phyloP scores from a whole-genome alignment of 768 basidiomycete genomes.

The Hygrocybe coccinea region DNA sequence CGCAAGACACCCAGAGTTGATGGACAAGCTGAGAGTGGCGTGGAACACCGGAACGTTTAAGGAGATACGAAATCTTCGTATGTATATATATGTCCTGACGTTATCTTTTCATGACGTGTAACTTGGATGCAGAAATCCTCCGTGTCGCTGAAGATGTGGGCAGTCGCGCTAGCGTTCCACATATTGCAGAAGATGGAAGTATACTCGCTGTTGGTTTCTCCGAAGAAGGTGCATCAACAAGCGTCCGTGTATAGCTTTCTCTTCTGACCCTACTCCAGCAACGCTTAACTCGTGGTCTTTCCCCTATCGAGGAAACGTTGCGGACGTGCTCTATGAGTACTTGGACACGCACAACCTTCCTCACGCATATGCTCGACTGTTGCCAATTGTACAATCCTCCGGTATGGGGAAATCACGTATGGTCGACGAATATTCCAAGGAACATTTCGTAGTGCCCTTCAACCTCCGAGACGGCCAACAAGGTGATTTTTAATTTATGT shows the following conservation, averaged over 20 bases:
- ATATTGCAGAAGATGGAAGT: neutral
- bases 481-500: neutral
- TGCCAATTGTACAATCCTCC: conserved; percentile 8
- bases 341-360: neutral
- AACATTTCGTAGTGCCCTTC: conserved; percentile 4
- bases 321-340: neutral
- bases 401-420: conserved; percentile 6
- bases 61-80: conserved; percentile 1
- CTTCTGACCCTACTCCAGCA: neutral
- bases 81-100: neutral
- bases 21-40: neutral
- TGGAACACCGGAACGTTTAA: neutral
- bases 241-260: neutral
- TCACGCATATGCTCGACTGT: neutral
- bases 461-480: neutral
- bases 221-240: neutral
- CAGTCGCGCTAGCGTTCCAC: neutral
- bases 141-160: neutral
- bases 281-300: neutral
- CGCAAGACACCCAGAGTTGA: neutral
- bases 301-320: conserved; percentile 19
- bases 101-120: neutral
- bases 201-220: neutral
- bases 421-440: conserved; percentile 6
- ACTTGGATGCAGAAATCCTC: neutral